Conservation (phyloP, 257 asterid genomes). For the Nicotiana paniculata region DNA sequence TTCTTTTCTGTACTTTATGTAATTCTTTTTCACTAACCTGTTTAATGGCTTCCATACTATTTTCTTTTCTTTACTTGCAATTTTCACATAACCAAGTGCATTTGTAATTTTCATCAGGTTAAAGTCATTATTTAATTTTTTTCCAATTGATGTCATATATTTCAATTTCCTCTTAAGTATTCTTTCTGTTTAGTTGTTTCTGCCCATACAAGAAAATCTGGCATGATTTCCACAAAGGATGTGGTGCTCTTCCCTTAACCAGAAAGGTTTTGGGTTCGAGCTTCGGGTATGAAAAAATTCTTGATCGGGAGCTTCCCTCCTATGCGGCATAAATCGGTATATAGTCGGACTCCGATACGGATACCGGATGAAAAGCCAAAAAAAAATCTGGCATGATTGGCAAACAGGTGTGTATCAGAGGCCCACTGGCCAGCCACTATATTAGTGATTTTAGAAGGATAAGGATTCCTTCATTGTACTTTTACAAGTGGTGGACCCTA, state of each 20-base stretch:
- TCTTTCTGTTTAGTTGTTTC: background rate
- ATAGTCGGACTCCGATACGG: no score
- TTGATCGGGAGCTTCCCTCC: no score
- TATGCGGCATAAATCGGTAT: no score
- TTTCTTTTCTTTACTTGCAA: background rate
- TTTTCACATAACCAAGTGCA: slow-evolving; percentile 3
- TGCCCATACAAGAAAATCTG: background rate
- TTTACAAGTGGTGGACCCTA: slow-evolving; percentile 11
- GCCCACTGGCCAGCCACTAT: slow-evolving; percentile 12
- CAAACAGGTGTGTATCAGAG: background rate
- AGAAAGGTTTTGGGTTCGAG: no score
- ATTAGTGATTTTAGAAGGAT: background rate
- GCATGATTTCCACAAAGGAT: no score
- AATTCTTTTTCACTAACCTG: slow-evolving; percentile 7
- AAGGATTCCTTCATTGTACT: slow-evolving; percentile 6
- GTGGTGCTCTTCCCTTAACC: no score
- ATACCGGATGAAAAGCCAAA: no score
- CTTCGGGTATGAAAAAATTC: no score
- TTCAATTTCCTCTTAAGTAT: background rate
- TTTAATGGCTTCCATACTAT: background rate
- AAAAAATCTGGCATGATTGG: background rate
- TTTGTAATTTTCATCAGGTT: background rate
- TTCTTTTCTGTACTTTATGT: slow-evolving; percentile 12
- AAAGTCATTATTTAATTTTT: background rate
- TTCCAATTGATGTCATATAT: background rate